phyloP scores from a whole-genome alignment of 2,329 filamentous ascomycete species.

The Didymella arachidicola region DNA sequence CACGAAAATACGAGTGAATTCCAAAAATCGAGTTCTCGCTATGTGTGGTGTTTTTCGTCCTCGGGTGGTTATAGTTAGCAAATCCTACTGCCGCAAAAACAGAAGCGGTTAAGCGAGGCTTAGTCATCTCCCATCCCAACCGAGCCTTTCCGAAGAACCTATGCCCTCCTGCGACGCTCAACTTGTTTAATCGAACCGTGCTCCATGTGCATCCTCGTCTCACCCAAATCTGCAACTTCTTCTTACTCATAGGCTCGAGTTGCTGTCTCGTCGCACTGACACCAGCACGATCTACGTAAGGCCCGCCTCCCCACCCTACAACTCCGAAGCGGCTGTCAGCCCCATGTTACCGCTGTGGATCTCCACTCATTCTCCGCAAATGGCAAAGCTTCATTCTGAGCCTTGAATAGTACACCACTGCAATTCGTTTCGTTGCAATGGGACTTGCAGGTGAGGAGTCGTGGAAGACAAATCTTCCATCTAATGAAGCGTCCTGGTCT shows the following conservation, averaged over 20 bases:
- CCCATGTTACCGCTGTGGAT: constrained; percentile 3
- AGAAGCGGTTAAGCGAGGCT: neutral
- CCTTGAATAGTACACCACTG: neutral
- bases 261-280: neutral
- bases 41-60: neutral
- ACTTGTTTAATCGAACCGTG: neutral
- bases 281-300: constrained; percentile 2
- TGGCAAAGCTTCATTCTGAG: neutral
- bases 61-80: neutral
- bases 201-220: neutral
- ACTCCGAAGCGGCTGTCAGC: constrained; percentile 1
- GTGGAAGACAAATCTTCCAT: neutral
- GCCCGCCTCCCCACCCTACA: constrained; percentile 14
- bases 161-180: neutral
- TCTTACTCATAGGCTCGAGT: neutral
- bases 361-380: constrained; percentile 9
- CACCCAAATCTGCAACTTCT: neutral
- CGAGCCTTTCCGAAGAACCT: neutral
- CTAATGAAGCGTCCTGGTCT: neutral
- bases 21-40: neutral
- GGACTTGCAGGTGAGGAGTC: neutral
- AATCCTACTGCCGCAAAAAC: neutral
- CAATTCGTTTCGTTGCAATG: neutral
- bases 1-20: neutral
- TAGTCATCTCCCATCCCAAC: neutral